Conservation (phyloP, 2,329 filamentous ascomycete genomes). For the Pseudocercospora musae region DNA sequence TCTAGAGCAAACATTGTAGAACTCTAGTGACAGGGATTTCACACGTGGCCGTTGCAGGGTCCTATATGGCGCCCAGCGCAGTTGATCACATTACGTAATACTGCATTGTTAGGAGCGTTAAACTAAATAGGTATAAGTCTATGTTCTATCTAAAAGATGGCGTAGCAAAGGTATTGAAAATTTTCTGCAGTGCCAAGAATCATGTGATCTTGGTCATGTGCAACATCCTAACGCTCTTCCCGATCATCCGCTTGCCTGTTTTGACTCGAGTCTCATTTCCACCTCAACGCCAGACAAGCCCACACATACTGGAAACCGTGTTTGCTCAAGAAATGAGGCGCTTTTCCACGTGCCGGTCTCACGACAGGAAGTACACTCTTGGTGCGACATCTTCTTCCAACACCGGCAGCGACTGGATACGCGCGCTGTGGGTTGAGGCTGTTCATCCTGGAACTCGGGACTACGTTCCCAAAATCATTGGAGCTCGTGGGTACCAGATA, state of each 20-base stretch:
- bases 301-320: not conserved
- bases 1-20: not conserved
- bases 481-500: not conserved
- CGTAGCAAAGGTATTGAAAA: no score
- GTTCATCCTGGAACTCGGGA: not conserved
- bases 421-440: no score
- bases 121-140: no score
- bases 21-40: not conserved
- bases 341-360: not conserved
- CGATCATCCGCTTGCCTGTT: not conserved
- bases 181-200: no score
- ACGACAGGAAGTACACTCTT: not conserved
- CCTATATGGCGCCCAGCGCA: no score
- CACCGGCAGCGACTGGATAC: no score
- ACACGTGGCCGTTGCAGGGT: not conserved
- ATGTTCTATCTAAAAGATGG: no score
- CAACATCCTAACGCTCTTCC: not conserved
- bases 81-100: no score
- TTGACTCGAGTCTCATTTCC: not conserved
- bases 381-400: not conserved
- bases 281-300: not conserved
- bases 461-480: not conserved
- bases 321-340: not conserved
- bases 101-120: no score
- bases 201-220: no score